A percentile compares a stretch with the other conserved stretches of the same genome.
Conservation (phyloP, 331 rosid species). For the Ulmus americana region DNA sequence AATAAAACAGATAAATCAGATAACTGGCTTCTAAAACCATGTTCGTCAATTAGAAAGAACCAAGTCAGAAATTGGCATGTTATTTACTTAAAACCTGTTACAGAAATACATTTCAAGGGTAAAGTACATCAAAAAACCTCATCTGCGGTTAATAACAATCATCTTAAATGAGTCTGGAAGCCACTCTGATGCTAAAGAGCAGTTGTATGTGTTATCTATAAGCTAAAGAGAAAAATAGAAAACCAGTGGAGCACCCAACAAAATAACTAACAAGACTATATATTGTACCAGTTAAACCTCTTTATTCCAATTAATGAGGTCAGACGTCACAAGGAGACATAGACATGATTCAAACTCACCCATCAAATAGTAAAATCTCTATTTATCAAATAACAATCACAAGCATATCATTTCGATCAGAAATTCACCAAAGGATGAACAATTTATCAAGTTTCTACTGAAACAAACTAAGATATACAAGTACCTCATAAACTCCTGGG, state of each 20-base stretch:
- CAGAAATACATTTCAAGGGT: not conserved
- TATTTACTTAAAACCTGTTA: not conserved
- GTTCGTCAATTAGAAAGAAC: not conserved
- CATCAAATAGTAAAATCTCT: not conserved
- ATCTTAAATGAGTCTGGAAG: not conserved
- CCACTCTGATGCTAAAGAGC: not conserved
- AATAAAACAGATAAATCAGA: not conserved
- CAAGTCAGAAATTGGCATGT: not conserved
- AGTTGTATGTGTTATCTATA: not conserved
- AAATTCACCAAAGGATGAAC: not conserved
- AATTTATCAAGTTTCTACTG: conserved; percentile 3
- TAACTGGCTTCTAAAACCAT: not conserved
- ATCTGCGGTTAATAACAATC: not conserved
- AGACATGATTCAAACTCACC: not conserved
- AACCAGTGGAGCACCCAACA: not conserved
- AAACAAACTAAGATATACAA: conserved; percentile 15
- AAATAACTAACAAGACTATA: not conserved
- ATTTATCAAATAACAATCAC: not conserved
- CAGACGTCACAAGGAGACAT: not conserved
- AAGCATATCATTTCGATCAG: not conserved
- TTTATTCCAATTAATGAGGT: not conserved
- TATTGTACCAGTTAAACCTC: not conserved
- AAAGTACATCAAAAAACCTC: not conserved
- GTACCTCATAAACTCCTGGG: conserved; percentile 97
- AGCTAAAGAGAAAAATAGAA: not conserved